Conservation (phyloP, 208 protist species). For the Leptomonas pyrrhocoris region DNA sequence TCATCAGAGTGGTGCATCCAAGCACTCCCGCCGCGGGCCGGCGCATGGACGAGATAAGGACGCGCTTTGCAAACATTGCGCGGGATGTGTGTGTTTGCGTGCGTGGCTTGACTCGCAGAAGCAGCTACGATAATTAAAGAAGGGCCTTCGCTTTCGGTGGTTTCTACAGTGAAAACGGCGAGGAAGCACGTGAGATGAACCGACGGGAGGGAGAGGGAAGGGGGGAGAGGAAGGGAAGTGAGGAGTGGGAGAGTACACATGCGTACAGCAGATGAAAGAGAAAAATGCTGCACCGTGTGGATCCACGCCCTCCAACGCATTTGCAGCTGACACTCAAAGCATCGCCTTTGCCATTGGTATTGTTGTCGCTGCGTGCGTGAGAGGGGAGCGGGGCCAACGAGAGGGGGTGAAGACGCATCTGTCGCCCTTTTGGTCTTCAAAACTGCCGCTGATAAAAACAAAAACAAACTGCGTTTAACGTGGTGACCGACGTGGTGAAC, state of each 20-base stretch:
- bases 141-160: not conserved
- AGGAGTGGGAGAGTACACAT: not conserved
- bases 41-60: not conserved
- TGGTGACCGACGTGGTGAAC: too few relatives aligned
- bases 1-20: not conserved
- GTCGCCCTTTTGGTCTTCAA: too few relatives aligned
- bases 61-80: slow-evolving; percentile 13
- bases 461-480: not conserved
- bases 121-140: too few relatives aligned
- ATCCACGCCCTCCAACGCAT: too few relatives aligned
- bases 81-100: too few relatives aligned
- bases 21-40: slow-evolving; percentile 3
- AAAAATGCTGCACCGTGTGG: not conserved
- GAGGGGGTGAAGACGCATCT: too few relatives aligned
- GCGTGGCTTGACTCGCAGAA: too few relatives aligned
- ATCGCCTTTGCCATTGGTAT: too few relatives aligned
- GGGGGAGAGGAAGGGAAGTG: too few relatives aligned
- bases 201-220: not conserved
- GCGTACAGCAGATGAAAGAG: not conserved
- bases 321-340: not conserved
- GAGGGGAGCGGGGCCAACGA: too few relatives aligned
- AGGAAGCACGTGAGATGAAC: not conserved
- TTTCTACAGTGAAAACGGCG: not conserved
- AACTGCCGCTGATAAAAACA: too few relatives aligned
- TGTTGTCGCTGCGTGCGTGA: too few relatives aligned